Conservation (phyloP, 768 basidiomycete genomes). For the Leucosporidium scottii region DNA sequence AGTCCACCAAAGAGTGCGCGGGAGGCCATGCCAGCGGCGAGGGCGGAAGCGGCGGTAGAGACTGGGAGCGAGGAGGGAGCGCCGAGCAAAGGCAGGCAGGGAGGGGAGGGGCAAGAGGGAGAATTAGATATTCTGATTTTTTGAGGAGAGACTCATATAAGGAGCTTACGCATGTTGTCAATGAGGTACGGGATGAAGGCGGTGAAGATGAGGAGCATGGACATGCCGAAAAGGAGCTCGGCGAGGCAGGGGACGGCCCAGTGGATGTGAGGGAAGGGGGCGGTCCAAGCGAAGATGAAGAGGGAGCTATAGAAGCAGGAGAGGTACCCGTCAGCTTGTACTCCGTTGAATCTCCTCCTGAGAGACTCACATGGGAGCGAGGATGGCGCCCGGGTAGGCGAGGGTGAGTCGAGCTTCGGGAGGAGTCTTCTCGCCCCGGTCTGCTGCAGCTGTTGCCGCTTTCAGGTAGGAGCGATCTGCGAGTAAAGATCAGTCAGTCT, state of each 20-base stretch:
- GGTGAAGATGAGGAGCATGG: conserved; percentile 27
- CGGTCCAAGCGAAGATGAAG: conserved; percentile 26
- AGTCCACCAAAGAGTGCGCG: conserved; percentile 23
- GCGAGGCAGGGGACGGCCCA: conserved; percentile 29
- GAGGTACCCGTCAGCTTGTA: not conserved
- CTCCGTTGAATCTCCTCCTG: too few species aligned
- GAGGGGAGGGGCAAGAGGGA: too few species aligned
- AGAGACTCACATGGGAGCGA: conserved; percentile 4
- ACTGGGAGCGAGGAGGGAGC: not conserved
- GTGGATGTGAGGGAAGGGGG: conserved; percentile 18
- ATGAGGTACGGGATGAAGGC: conserved; percentile 18
- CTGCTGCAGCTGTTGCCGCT: not conserved
- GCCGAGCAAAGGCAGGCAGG: not conserved
- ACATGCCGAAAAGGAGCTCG: conserved; percentile 20
- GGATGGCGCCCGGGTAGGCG: conserved; percentile 1
- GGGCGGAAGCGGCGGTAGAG: conserved; percentile 25
- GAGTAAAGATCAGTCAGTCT: too few species aligned
- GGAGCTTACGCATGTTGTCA: conserved; percentile 4
- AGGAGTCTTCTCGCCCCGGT: not conserved
- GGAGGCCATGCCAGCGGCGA: conserved; percentile 25
- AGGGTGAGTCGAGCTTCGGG: conserved; percentile 15
- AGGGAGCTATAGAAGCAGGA: conserved; percentile 5
- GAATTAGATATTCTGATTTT: too few species aligned
- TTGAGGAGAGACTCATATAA: too few species aligned
- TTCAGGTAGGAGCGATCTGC: conserved; percentile 1